Evolutionary conservation across 169 alveolate species (phyloP).

Genomic region (Ichthyophthirius multifiliis): DNA sequence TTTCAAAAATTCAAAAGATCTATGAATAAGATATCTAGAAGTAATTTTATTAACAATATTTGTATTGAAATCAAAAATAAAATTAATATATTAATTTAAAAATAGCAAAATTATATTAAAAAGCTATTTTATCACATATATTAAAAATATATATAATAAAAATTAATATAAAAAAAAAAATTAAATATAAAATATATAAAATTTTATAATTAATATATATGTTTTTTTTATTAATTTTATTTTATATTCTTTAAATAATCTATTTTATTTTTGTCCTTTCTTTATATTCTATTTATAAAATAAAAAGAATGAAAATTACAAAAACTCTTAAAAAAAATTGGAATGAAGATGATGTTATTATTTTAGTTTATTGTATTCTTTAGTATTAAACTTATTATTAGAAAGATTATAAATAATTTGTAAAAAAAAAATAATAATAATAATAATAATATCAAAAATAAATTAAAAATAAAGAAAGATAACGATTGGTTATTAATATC

Average conservation of each 20-base stretch:
- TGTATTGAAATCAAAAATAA: too few relatives aligned
- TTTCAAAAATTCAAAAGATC: background rate
- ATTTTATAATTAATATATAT: background rate
- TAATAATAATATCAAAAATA: background rate
- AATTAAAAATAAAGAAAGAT: background rate
- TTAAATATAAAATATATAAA: background rate
- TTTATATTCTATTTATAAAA: background rate
- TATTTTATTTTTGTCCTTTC: background rate
- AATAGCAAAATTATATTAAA: background rate
- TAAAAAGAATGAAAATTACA: background rate
- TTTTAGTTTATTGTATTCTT: background rate
- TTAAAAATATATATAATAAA: background rate
- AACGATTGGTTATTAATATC: slow-evolving; percentile 9
- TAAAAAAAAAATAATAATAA: too few relatives aligned
- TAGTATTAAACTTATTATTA: background rate
- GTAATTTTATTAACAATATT: too few relatives aligned
- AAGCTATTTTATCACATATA: background rate
- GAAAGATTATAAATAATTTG: background rate
- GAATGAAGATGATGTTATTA: slow-evolving; percentile 20
- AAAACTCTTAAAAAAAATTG: slow-evolving; percentile 8
- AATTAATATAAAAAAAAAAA: background rate
- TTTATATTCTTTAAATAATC: background rate
- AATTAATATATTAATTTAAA: background rate
- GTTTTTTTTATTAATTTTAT: background rate
- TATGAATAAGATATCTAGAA: background rate